Base-by-base conservation (phyloP, 202 grass and related monocot genomes). In the Alloteropsis angusta region DNA sequence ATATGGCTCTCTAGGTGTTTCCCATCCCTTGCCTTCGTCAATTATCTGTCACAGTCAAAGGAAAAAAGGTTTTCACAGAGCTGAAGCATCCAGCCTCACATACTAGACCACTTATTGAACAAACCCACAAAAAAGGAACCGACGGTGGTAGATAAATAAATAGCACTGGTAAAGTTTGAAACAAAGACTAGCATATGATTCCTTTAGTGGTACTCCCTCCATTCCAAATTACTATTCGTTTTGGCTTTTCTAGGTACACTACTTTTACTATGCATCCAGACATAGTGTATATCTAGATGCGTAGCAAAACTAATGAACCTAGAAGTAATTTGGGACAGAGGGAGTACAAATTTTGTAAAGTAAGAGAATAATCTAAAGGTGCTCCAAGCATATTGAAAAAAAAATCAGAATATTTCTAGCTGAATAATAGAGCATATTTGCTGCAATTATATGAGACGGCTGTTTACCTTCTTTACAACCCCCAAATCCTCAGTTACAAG, bases 1-100 rank as follows among this genome's bases (percentile, higher is more conserved):
- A 82, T 98, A 98, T 73, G 89, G 95, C 81, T 85, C 91, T 88
- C 95, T 98, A 74, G 95, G 95, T 84, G 83, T 87, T 88, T 98
- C 95, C 92, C 95, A 98, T 79, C 95, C 92, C 82, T 91, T 80
- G 48, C 95, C 95, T 90, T 98, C 95, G 68, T 68, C 79, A 77
- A 91, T 67, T 87, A 91, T 87, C 95, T 98, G 82, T 21, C 57
- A 49, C 62, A 76, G 80, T 37, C 50, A 72, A 88, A 47, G 75
- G 4, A 71, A 71, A 55, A 58, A 53, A 41, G 32, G 65, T 58
- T 48, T 18, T 48, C 28, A 76, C 16, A 61, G 45, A 52, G 11
- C 26, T 63, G 25, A 79, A 79, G 53, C 44, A 74, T 80, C 44
- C 10, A 52, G 37, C n/a, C 15, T 62, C 45, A 84, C 30, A 42